Conservation (phyloP, 75 land plant genomes). For the Pseudotsuga menziesii region DNA sequence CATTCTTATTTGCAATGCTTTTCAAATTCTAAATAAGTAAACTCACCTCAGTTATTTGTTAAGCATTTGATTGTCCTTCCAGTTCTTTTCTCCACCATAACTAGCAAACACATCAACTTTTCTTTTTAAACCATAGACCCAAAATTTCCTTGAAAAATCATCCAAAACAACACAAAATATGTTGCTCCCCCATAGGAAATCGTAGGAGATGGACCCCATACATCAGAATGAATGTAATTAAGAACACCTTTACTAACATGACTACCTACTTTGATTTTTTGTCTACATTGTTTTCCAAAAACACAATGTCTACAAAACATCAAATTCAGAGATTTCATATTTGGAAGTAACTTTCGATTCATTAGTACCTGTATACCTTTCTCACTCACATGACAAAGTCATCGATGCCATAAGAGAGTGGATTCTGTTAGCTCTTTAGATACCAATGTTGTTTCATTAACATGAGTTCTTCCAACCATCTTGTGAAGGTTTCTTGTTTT, state of each 20-base stretch:
- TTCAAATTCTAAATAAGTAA: too few relatives aligned
- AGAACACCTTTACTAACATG: not conserved
- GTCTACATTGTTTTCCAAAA: not conserved
- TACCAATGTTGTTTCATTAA: not conserved
- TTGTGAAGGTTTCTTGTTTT: not conserved
- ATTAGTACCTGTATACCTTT: slow-evolving; percentile 7
- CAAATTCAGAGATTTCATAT: not conserved
- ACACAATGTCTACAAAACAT: not conserved
- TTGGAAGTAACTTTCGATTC: slow-evolving; percentile 10
- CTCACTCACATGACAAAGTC: slow-evolving; percentile 16
- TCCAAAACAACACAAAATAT: slow-evolving; percentile 29
- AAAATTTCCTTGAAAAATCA: slow-evolving; percentile 22
- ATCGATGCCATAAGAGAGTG: slow-evolving; percentile 12
- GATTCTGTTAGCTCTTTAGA: not conserved
- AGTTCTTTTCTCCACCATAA: too few relatives aligned
- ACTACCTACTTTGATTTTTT: not conserved
- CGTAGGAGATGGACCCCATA: slow-evolving; percentile 3
- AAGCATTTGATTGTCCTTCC: too few relatives aligned
- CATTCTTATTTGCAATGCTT: too few relatives aligned
- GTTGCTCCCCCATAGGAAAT: not conserved
- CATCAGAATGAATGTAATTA: not conserved
- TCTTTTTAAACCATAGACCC: not conserved
- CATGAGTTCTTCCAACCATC: not conserved
- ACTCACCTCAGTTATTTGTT: too few relatives aligned
- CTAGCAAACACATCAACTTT: too few relatives aligned